phyloP scores from a whole-genome alignment of 441 rosid species.

The Mallotus japonicus region DNA sequence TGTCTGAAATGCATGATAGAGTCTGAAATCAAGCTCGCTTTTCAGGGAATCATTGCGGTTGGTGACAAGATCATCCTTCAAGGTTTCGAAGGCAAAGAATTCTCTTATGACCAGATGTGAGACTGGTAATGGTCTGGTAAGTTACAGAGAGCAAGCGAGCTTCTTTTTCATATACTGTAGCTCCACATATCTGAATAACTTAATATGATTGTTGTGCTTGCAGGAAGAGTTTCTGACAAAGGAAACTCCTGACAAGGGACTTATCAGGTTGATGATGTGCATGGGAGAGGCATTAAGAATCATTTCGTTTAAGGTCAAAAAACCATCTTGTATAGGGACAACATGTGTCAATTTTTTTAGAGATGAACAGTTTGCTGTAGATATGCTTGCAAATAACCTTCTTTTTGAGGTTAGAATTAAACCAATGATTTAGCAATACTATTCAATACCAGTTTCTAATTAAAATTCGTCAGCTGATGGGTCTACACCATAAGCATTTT shows the following conservation, averaged over 20 bases:
- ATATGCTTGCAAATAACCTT: slow-evolving; percentile 86
- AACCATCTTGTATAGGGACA: slow-evolving; percentile 97
- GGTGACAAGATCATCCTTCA: slow-evolving; percentile 53
- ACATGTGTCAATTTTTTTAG: slow-evolving; percentile 90
- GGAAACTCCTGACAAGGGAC: slow-evolving; percentile 79
- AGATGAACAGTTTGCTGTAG: slow-evolving; percentile 96
- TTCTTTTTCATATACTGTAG: not conserved
- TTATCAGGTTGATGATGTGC: slow-evolving; percentile 67
- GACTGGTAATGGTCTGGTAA: slow-evolving; percentile 90
- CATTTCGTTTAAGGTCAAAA: slow-evolving; percentile 82
- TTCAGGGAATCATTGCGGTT: slow-evolving; percentile 69
- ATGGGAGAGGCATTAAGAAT: slow-evolving; percentile 97
- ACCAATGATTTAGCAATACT: not conserved
- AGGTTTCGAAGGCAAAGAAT: slow-evolving; percentile 48
- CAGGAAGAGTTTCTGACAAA: slow-evolving; percentile 86
- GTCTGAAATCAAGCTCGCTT: slow-evolving; percentile 67
- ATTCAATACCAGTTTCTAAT: not conserved
- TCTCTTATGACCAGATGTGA: slow-evolving; percentile 62
- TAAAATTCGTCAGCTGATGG: not conserved
- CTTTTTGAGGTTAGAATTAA: slow-evolving; percentile 67
- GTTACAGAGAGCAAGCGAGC: not conserved
- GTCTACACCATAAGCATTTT: not conserved
- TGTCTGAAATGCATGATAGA: slow-evolving; percentile 34
- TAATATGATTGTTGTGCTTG: slow-evolving; percentile 1
- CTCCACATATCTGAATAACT: not conserved